These are phyloP conservation scores for Xerocomus potaroensis DNA, from an alignment of 768 basidiomycete species.

Conservation along the genomic window DNA sequence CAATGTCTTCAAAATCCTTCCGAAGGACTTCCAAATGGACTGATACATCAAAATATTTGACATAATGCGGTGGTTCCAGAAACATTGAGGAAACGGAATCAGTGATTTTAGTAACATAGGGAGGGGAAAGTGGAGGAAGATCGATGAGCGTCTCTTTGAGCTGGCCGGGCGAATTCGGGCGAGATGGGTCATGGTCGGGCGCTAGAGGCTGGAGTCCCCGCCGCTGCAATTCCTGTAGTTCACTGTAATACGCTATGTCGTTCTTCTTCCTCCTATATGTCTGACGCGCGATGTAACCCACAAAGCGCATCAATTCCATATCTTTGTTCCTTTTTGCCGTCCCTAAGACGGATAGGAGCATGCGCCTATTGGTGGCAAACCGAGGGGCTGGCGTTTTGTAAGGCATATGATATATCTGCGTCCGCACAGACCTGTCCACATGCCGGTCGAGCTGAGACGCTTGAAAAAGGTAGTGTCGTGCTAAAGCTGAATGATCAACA, in stretches of 20 bases:
- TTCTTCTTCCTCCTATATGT: slow-evolving; percentile 47
- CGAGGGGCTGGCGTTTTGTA: slow-evolving; percentile 42
- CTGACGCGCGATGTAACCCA: slow-evolving; percentile 42
- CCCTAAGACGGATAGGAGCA: slow-evolving; percentile 55
- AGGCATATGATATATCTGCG: slow-evolving; percentile 28
- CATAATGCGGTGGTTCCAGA: slow-evolving; percentile 14
- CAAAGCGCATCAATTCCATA: slow-evolving; percentile 57
- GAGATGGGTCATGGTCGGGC: slow-evolving; percentile 19
- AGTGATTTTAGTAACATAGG: not conserved
- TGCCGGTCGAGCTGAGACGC: slow-evolving; percentile 44
- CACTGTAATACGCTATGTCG: slow-evolving; percentile 41
- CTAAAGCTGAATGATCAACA: slow-evolving; percentile 46
- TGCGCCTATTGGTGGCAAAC: slow-evolving; percentile 51
- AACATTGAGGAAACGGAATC: slow-evolving; percentile 28
- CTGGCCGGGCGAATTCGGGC: not conserved
- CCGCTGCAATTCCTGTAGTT: slow-evolving; percentile 27
- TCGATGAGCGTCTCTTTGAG: not conserved
- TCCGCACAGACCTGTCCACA: slow-evolving; percentile 32
- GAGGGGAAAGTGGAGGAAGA: not conserved
- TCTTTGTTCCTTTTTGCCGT: slow-evolving; percentile 57
- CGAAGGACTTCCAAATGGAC: slow-evolving; percentile 55
- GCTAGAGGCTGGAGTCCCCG: slow-evolving; percentile 22
- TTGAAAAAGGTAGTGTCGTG: slow-evolving; percentile 63
- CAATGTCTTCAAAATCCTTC: slow-evolving; percentile 51
- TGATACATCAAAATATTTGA: slow-evolving; percentile 43